A percentile compares a stretch with the other conserved stretches of the same genome.
Conservation (phyloP, 1,139 yeast genomes). For the Pichia sp. region DNA sequence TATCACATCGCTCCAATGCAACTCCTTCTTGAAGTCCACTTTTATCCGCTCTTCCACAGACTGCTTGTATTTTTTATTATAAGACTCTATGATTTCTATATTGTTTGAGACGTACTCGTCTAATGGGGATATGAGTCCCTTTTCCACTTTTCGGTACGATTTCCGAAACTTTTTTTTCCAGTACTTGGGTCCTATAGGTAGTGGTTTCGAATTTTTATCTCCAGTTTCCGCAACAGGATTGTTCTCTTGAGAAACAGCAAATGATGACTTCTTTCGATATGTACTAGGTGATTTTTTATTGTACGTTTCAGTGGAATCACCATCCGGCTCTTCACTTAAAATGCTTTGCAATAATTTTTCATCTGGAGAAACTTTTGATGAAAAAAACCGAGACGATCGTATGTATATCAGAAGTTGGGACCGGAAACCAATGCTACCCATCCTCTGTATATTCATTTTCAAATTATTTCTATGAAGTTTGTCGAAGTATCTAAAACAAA, state of each 20-base stretch:
- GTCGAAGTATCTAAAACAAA: neutral
- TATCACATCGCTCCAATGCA: slow-evolving; percentile 20
- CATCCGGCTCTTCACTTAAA: slow-evolving; percentile 7
- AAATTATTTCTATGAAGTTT: neutral
- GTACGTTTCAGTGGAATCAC: neutral
- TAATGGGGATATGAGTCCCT: slow-evolving; percentile 20
- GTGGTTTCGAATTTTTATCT: neutral
- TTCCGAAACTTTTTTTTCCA: slow-evolving; percentile 23
- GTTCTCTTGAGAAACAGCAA: neutral
- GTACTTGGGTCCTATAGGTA: slow-evolving; percentile 19
- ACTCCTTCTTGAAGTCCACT: slow-evolving; percentile 18
- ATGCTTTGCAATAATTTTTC: slow-evolving; percentile 15
- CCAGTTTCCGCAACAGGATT: no score
- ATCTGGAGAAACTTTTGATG: slow-evolving; percentile 13
- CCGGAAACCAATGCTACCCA: neutral
- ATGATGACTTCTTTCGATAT: slow-evolving; percentile 5
- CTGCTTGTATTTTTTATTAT: slow-evolving; percentile 21
- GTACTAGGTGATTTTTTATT: neutral
- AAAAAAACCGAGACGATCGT: slow-evolving; percentile 1
- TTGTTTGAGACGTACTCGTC: slow-evolving; percentile 23
- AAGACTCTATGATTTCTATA: slow-evolving; percentile 25
- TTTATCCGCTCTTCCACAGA: slow-evolving; percentile 24
- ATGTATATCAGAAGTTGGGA: neutral
- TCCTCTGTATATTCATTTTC: neutral
- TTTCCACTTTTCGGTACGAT: slow-evolving; percentile 21